Base-by-base conservation (phyloP, 148 eudicot genomes). In the Persicaria tinctoria region DNA sequence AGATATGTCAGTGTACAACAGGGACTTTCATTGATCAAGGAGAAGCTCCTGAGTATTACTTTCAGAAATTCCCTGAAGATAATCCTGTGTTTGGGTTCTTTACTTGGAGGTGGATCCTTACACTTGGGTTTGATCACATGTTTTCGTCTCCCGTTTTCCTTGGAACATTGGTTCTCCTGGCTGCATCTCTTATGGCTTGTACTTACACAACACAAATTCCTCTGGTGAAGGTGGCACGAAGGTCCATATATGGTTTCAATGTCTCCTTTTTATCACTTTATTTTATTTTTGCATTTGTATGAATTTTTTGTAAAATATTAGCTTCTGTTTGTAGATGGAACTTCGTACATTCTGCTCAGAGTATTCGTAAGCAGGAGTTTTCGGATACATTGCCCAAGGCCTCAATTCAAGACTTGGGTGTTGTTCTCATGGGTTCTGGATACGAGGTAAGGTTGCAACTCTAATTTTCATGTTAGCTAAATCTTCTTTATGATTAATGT, bases 191-290 rank as follows among this genome's bases (percentile, higher is more conserved):
- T 41, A 94, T 91, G 91, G 99, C 99, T 45, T 95, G 99, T 81
- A 95, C 99, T 14, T 95, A 87, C 72, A 95, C 99, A 32, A 95
- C 99, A 6, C 99, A 95, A 79, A 90, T 95, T 66, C 99, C 99
- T 71, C 49, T 89, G 78, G 91, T 92, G 79, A 95, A 92, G 90
- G 97, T 92, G 83, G 99, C 99, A 77, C 84, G 89, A 86, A 95
- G 99, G 99, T 94, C 77, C 74, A 76, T 32, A 70, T 75, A 79
- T 5, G 46, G 54, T 27, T 72, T 32, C 54, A 38, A 17, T 13
- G 10, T 73, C 41, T 76, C 55, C 49, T 32, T 23, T 7, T 50
- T 18, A 46, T 71, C 46, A 66, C 13, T 17, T 32, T 16, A 2
- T 57, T 23, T 23, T 32, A 32, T 60, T 23, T 11, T 27, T 41